These are phyloP conservation scores for Talaromyces marneffei DNA, from an alignment of 2,329 filamentous ascomycete genomes.

Conservation along the genomic window DNA sequence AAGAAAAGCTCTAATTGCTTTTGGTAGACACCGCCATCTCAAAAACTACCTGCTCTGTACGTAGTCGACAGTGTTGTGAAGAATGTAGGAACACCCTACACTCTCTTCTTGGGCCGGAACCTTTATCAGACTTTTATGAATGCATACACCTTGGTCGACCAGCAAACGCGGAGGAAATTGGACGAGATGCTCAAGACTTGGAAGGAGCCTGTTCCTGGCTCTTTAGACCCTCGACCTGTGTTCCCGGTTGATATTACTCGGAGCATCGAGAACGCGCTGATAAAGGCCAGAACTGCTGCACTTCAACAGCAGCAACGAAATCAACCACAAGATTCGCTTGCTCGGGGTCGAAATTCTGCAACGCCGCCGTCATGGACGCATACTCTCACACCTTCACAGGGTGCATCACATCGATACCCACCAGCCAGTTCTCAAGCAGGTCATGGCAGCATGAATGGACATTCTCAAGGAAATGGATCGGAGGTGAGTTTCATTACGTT, in stretches of 20 bases:
- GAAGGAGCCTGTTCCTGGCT: constrained; percentile 94
- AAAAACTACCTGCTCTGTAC: constrained; percentile 93
- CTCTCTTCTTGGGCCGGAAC: constrained; percentile 85
- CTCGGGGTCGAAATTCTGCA: constrained; percentile 46
- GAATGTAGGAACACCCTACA: constrained; percentile 97
- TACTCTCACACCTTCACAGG: constrained; percentile 65
- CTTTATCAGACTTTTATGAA: constrained; percentile 96
- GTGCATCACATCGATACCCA: constrained; percentile 39
- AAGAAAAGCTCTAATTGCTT: constrained; percentile 28
- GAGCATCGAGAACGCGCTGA: constrained; percentile 88
- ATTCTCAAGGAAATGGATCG: constrained; percentile 20
- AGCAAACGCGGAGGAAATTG: constrained; percentile 77
- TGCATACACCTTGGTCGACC: constrained; percentile 84
- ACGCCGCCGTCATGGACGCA: constrained; percentile 60
- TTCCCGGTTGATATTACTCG: constrained; percentile 81
- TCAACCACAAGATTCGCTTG: constrained; percentile 50
- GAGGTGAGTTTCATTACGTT: constrained; percentile 16
- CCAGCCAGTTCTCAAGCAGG: constrained; percentile 22
- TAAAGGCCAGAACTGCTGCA: constrained; percentile 66
- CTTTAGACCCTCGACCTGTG: constrained; percentile 84
- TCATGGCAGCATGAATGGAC: constrained; percentile 31
- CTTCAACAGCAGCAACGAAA: constrained; percentile 46
- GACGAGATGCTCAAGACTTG: constrained; percentile 97
- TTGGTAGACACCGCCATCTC: constrained; percentile 71
- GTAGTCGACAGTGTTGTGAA: constrained; percentile 98